Conservation (phyloP, 192 early-diverging fungal genomes). For the Podila horticola region DNA sequence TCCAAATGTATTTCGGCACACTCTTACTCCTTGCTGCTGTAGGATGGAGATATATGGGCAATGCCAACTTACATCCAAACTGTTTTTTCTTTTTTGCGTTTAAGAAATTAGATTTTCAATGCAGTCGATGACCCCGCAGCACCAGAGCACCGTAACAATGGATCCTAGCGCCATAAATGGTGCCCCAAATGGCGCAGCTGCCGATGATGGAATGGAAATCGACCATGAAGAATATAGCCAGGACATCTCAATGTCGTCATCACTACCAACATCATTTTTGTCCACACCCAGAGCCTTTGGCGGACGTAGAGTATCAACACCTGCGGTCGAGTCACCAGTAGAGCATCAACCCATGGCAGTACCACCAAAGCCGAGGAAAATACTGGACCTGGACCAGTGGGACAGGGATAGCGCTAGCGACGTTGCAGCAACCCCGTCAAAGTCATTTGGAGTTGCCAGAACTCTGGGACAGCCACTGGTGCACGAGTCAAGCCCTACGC, state of each 20-base stretch:
- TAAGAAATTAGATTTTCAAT: no score
- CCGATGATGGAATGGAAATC: constrained; percentile 17
- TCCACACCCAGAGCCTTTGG: constrained; percentile 3
- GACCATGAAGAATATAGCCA: constrained; percentile 16
- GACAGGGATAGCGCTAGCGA: constrained; percentile 24
- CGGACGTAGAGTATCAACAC: constrained; percentile 17
- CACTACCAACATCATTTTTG: constrained; percentile 31
- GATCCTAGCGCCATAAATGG: background rate
- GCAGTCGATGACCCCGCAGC: background rate
- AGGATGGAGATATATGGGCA: no score
- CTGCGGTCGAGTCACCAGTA: background rate
- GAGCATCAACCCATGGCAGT: background rate
- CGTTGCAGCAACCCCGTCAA: constrained; percentile 28
- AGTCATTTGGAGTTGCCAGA: background rate
- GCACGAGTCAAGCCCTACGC: constrained; percentile 15
- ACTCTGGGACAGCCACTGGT: constrained; percentile 1
- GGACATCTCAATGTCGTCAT: constrained; percentile 30
- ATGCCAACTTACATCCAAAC: no score
- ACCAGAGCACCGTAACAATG: background rate
- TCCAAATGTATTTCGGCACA: no score
- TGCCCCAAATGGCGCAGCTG: background rate
- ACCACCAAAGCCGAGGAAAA: constrained; percentile 7
- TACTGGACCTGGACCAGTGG: constrained; percentile 6
- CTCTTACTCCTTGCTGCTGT: no score
- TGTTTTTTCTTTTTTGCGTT: no score